phyloP scores from a whole-genome alignment of 2,329 filamentous ascomycete genomes.

The Daldinia eschscholtzii region DNA sequence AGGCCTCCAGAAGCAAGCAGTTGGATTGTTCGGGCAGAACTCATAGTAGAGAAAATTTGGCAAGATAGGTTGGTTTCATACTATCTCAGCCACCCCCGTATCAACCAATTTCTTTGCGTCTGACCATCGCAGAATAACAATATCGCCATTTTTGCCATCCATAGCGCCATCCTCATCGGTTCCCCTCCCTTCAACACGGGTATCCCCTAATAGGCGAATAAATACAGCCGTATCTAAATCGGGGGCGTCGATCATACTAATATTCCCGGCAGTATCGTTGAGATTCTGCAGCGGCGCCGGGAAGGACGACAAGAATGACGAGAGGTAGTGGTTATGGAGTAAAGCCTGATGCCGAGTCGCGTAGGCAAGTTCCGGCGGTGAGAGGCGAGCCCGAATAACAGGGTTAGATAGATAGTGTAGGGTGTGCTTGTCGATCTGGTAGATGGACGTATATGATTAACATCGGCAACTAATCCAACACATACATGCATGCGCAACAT shows the following conservation, averaged over 20 bases:
- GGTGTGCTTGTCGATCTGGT: conserved; percentile 80
- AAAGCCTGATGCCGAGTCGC: conserved; percentile 87
- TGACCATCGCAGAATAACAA: conserved; percentile 79
- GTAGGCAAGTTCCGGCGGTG: conserved; percentile 82
- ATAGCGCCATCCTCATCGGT: conserved; percentile 73
- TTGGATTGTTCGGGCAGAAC: background rate
- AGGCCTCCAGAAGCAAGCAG: background rate
- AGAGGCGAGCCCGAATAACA: conserved; percentile 72
- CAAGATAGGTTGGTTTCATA: conserved; percentile 56
- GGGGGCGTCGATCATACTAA: conserved; percentile 91
- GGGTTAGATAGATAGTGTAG: conserved; percentile 77
- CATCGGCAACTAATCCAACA: background rate
- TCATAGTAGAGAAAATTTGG: background rate
- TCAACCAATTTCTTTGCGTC: conserved; percentile 75
- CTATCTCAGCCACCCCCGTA: conserved; percentile 68
- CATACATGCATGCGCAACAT: background rate
- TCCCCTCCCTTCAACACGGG: conserved; percentile 69
- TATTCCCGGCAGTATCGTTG: conserved; percentile 89
- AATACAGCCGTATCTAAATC: conserved; percentile 89
- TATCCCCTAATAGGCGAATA: conserved; percentile 75
- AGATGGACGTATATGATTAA: conserved; percentile 12
- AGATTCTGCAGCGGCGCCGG: conserved; percentile 83
- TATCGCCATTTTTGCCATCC: conserved; percentile 71
- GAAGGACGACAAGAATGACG: conserved; percentile 87
- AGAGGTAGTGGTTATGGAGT: conserved; percentile 84